Base-by-base conservation (phyloP, 139 green algal genomes). In the Volvox reticuliferus region DNA sequence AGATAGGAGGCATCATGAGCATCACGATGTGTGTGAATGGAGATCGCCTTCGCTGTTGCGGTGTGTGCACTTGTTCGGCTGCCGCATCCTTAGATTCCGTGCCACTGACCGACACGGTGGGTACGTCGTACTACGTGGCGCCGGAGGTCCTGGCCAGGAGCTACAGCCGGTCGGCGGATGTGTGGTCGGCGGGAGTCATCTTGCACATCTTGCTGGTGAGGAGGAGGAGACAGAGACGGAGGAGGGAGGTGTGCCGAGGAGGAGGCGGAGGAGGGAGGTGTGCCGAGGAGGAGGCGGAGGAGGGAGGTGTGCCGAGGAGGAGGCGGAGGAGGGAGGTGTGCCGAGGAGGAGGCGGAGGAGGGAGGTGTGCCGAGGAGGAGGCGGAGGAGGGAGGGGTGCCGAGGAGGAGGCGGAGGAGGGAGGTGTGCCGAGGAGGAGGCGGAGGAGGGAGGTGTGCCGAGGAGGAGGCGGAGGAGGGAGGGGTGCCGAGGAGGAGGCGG, bases 131-230 rank as follows among this genome's bases (percentile, higher is more conserved):
- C 89, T 97, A 97, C 87, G 95, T 97, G 33, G 95, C 95, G 0
- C 95, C 95, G 20, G 95, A 97, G 93, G 95, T 97, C 32, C 91
- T 97, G 67, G 82, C 86, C 62, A 44, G 88, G 20, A 83, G 87
- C 50, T 96, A 95, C 67, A 87, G 79, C 61, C 93, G 91, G 28
- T 75, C 93, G 32, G 89, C 94, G 20, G 95, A 97, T 68, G 91
- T 97, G 32, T 97, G 95, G 95, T 94, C 88, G 63, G 86, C 94
- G 12, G 95, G 95, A 9, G 95, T 97, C 36, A 97, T 97, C 24
- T 86, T 94, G 50, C 96, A 97, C 92, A 95, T 95, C 37, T 82
- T 97, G 33, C 86, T 97, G 44, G 85, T 87, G 30, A 22, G 81
- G 16, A 19, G 36, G 36, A 26, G 22, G 79, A 30, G 17, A 33